phyloP scores from a whole-genome alignment of 2,329 filamentous ascomycete species.

The Pleoardoris graminearum region DNA sequence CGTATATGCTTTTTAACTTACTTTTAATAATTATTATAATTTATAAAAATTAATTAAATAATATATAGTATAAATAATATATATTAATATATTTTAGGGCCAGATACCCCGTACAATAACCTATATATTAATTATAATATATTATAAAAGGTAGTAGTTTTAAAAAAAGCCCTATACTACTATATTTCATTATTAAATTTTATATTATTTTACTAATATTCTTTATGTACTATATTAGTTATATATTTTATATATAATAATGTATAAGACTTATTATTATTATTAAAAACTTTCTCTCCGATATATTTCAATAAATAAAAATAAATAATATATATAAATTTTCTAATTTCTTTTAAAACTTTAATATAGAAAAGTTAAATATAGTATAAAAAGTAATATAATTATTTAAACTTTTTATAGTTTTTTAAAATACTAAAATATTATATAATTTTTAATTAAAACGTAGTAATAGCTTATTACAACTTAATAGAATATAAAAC shows the following conservation, averaged over 20 bases:
- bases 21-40: conserved; percentile 12
- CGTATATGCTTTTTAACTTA: no score
- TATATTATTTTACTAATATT: conserved; percentile 27
- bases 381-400: conserved; percentile 25
- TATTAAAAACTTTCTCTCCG: conserved; percentile 41
- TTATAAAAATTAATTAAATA: not conserved
- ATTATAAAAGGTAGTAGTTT: conserved; percentile 7
- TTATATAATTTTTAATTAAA: conserved; percentile 38
- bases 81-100: not conserved
- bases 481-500: conserved; percentile 33
- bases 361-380: conserved; percentile 31
- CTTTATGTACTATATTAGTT: conserved; percentile 5
- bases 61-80: not conserved
- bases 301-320: conserved; percentile 39
- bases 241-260: not conserved
- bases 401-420: conserved; percentile 17
- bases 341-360: conserved; percentile 34
- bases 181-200: conserved; percentile 32
- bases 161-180: conserved; percentile 3
- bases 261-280: conserved; percentile 34
- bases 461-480: conserved; percentile 36
- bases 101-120: conserved; percentile 1
- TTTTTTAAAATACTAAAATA: conserved; percentile 36
- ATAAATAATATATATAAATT: conserved; percentile 34
- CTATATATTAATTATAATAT: conserved; percentile 1